Evolutionary conservation across 208 protist species (phyloP), one percentile per base, ranked within the genome.

Genomic region (Endotrypanum monterogeii): DNA sequence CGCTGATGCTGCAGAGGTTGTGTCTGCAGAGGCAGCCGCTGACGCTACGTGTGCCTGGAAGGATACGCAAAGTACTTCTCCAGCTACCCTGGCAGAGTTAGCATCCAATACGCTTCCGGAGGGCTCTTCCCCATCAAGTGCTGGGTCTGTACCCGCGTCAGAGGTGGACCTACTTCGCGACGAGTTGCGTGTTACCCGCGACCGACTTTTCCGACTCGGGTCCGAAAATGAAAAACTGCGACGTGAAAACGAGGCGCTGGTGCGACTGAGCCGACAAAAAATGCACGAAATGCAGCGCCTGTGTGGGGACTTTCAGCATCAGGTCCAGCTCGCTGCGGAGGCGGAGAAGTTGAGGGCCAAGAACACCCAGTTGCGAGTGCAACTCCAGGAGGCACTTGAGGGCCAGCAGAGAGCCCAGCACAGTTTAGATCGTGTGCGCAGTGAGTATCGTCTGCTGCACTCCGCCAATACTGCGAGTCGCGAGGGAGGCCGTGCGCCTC

Each of bases 231-330:
- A 73, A 39, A 85, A 72, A 58, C 84, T 96, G 35, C 71, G 75
- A 65, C 71, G 76, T 11, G 89, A 94, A 65, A 94, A 95, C 63
- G 78, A 65, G 35, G 84, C 90, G 30, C 71, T 96, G 20, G 70
- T 83, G 56, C 75, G 71, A 35, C 76, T 96, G 44, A 91, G 87
- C 78, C 65, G 74, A 61, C 88, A 96, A 35, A 94, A 95, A 80
- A 94, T 96, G 90, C 51, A 88, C 14, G 88, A 93, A 79, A 95
- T 96, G 90, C 88, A 94, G 84, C 77, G 78, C 11, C 74, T 96
- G 25, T 96, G 89, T 73, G 83, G 89, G 28, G 89, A 91, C 73
- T 92, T 96, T 61, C 76, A 93, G 57, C 28, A 73, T 14, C 81
- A 83, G 28, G 86, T 89, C 0, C 79, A 80, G 20, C 78, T 61